Conservation (phyloP, 192 early-diverging fungal genomes). For the Podila verticillata region DNA sequence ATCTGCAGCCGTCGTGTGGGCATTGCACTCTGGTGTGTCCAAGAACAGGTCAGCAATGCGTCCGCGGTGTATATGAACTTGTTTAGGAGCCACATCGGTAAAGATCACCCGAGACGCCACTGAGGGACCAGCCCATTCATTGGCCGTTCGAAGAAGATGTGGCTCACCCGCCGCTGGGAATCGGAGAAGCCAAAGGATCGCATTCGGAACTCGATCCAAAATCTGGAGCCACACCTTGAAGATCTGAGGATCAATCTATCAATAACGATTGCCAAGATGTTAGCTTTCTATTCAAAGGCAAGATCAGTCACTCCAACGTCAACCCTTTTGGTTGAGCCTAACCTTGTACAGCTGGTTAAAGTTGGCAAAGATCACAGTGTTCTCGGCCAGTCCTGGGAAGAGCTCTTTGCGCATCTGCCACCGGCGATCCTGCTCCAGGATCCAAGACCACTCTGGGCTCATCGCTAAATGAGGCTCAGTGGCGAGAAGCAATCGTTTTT, state of each 20-base stretch:
- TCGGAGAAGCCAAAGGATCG: slow-evolving; percentile 90
- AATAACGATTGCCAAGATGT: background rate
- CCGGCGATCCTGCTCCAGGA: slow-evolving; percentile 80
- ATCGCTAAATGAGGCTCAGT: slow-evolving; percentile 35
- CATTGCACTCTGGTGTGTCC: slow-evolving; percentile 97
- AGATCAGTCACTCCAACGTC: no score
- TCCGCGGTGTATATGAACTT: slow-evolving; percentile 92
- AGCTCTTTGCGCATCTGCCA: slow-evolving; percentile 87
- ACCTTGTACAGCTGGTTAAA: slow-evolving; percentile 97
- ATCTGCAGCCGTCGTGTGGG: slow-evolving; percentile 95
- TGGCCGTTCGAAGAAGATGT: slow-evolving; percentile 76
- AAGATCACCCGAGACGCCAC: slow-evolving; percentile 87
- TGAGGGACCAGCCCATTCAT: slow-evolving; percentile 76
- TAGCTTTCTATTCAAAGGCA: background rate
- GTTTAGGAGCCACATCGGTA: slow-evolving; percentile 86
- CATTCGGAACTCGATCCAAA: slow-evolving; percentile 79
- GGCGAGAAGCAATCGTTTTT: slow-evolving; percentile 26
- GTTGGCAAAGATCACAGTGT: slow-evolving; percentile 93
- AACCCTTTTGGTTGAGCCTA: background rate
- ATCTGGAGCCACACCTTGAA: slow-evolving; percentile 90
- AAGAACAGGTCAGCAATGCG: slow-evolving; percentile 92
- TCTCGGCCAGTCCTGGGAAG: slow-evolving; percentile 84
- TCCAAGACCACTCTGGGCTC: slow-evolving; percentile 67
- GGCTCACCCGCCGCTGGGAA: slow-evolving; percentile 90
- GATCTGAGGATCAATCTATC: slow-evolving; percentile 84